phyloP scores from a whole-genome alignment of 495 filamentous ascomycete species.

The Durotheca rogersii region DNA sequence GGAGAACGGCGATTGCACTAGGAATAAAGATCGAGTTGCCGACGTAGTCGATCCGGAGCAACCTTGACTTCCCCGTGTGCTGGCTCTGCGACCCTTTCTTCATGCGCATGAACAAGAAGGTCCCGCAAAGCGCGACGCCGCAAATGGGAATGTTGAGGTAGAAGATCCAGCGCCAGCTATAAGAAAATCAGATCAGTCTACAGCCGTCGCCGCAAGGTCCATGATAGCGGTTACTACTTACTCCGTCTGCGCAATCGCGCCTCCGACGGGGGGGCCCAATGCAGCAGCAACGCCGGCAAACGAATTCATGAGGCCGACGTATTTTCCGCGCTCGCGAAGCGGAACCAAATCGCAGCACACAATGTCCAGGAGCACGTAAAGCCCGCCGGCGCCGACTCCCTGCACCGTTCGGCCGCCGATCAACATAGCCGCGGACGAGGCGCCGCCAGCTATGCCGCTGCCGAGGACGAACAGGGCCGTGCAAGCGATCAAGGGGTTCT shows the following conservation, averaged over 20 bases:
- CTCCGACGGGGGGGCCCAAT: neutral
- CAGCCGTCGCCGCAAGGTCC: too few relatives aligned
- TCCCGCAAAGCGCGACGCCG: neutral
- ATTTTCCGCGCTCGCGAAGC: slow-evolving; percentile 62
- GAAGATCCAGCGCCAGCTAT: slow-evolving; percentile 4
- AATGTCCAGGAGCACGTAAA: slow-evolving; percentile 74
- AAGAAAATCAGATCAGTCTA: too few relatives aligned
- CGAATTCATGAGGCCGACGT: slow-evolving; percentile 41
- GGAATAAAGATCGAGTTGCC: slow-evolving; percentile 10
- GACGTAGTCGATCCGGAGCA: slow-evolving; percentile 5
- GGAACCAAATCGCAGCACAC: slow-evolving; percentile 69
- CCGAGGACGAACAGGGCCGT: slow-evolving; percentile 43
- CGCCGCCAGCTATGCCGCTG: slow-evolving; percentile 41
- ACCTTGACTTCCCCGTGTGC: too few relatives aligned
- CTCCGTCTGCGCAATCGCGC: neutral
- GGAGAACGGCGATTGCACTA: neutral
- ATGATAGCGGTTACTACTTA: too few relatives aligned
- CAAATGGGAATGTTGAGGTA: neutral
- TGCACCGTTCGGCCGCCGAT: slow-evolving; percentile 73
- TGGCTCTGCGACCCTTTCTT: too few relatives aligned
- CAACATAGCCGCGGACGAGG: slow-evolving; percentile 54
- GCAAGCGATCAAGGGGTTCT: slow-evolving; percentile 34
- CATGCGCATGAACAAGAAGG: slow-evolving; percentile 1
- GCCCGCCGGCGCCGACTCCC: slow-evolving; percentile 74
- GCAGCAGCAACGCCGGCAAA: neutral